Evolutionary conservation across 2,329 filamentous ascomycete genomes (phyloP).

Genomic region (Aspergillus pseudoglaucus): DNA sequence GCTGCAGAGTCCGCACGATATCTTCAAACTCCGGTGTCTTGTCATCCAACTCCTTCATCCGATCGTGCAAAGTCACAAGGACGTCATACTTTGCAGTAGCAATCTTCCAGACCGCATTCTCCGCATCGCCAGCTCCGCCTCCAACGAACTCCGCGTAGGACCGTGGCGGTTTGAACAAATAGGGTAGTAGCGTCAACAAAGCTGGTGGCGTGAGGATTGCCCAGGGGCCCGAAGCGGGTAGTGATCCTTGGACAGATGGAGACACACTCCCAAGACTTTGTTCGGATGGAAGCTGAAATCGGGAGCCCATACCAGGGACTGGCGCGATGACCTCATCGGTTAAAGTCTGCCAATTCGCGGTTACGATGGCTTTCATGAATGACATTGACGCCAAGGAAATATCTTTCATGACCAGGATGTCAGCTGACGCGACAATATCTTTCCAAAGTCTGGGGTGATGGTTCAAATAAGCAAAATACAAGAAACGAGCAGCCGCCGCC

Average conservation of each 20-base stretch:
- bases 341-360: constrained; percentile 47
- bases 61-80: constrained; percentile 43
- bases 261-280: constrained; percentile 30
- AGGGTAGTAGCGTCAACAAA: constrained; percentile 47
- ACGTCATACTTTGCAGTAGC: constrained; percentile 54
- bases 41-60: constrained; percentile 33
- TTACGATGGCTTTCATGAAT: constrained; percentile 48
- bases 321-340: constrained; percentile 22
- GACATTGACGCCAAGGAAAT: constrained; percentile 50
- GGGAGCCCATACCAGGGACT: constrained; percentile 11
- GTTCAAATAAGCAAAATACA: constrained; percentile 51
- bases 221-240: constrained; percentile 43
- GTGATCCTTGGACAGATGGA: constrained; percentile 26
- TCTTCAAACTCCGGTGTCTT: constrained; percentile 31
- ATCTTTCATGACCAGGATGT: constrained; percentile 52
- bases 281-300: constrained; percentile 38
- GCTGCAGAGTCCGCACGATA: constrained; percentile 33
- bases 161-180: constrained; percentile 51
- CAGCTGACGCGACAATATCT: constrained; percentile 48
- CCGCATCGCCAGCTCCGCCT: constrained; percentile 48
- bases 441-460: constrained; percentile 47
- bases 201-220: constrained; percentile 48
- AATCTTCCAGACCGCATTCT: constrained; percentile 53
- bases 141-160: constrained; percentile 54
- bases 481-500: constrained; percentile 46